Conservation (phyloP, 108 stramenopile genomes). For the Bacterosira constricta region DNA sequence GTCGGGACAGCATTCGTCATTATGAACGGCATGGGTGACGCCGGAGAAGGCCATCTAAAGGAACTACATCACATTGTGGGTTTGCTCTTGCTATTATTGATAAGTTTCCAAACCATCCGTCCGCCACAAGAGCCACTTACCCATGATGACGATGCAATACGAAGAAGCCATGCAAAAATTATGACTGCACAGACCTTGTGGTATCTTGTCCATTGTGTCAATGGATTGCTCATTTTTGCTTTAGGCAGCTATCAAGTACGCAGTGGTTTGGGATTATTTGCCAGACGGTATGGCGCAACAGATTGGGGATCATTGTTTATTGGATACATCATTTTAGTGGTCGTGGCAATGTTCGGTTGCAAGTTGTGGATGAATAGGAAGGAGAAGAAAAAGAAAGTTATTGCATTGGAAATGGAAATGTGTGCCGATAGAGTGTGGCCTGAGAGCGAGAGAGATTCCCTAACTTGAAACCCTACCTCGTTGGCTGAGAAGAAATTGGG, state of each 20-base stretch:
- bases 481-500: too few species aligned
- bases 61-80: conserved; percentile 52
- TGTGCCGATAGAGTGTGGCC: too few species aligned
- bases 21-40: conserved; percentile 8
- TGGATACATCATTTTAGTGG: conserved; percentile 6
- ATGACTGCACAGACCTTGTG: conserved; percentile 41
- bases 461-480: too few species aligned
- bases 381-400: neutral
- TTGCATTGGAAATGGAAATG: too few species aligned
- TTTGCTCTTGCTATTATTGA: conserved; percentile 26
- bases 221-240: conserved; percentile 19
- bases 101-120: conserved; percentile 50
- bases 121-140: conserved; percentile 37
- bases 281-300: neutral
- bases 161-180: neutral
- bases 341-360: neutral
- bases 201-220: conserved; percentile 42
- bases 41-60: conserved; percentile 41
- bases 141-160: conserved; percentile 5
- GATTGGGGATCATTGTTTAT: neutral
- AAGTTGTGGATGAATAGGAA: conserved; percentile 12
- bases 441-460: too few species aligned
- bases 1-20: conserved; percentile 28
- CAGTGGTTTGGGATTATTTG: conserved; percentile 45
- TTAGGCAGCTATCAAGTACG: conserved; percentile 54